Evolutionary conservation across 2,329 filamentous ascomycete genomes (phyloP).

Genomic region (Sarocladiaceae sp.): DNA sequence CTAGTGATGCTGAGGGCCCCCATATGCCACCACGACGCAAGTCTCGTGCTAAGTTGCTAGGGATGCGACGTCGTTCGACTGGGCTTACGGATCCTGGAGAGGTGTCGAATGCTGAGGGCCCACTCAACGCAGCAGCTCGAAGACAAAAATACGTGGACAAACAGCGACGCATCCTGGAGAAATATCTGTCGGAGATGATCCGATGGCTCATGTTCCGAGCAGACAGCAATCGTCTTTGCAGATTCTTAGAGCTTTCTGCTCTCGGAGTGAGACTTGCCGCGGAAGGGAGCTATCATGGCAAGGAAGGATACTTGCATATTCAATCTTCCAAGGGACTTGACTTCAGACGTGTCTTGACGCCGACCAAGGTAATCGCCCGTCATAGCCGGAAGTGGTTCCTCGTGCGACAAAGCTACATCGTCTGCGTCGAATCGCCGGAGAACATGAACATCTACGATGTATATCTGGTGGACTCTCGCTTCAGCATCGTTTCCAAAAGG

Average conservation of each 20-base stretch:
- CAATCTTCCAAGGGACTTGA: conserved; percentile 87
- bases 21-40: conserved; percentile 36
- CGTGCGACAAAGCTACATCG: conserved; percentile 95
- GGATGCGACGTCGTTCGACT: conserved; percentile 50
- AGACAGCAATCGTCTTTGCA: conserved; percentile 92
- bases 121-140: conserved; percentile 37
- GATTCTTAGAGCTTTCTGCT: conserved; percentile 92
- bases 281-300: conserved; percentile 95
- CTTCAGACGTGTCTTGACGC: conserved; percentile 75
- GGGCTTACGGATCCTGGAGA: conserved; percentile 43
- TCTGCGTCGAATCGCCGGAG: conserved; percentile 96
- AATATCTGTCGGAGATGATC: conserved; percentile 90
- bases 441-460: conserved; percentile 99
- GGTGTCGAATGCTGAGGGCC: conserved; percentile 34
- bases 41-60: conserved; percentile 50
- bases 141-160: conserved; percentile 67
- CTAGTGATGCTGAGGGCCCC: conserved; percentile 29
- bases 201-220: conserved; percentile 95
- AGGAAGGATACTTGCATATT: conserved; percentile 91
- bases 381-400: conserved; percentile 97
- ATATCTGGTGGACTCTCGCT: conserved; percentile 89
- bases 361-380: conserved; percentile 71
- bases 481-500: conserved; percentile 74
- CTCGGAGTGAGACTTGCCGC: conserved; percentile 89
- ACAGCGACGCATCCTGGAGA: conserved; percentile 81